Base-by-base conservation (phyloP, 179 eudicot species). In the Camellia oleifera region DNA sequence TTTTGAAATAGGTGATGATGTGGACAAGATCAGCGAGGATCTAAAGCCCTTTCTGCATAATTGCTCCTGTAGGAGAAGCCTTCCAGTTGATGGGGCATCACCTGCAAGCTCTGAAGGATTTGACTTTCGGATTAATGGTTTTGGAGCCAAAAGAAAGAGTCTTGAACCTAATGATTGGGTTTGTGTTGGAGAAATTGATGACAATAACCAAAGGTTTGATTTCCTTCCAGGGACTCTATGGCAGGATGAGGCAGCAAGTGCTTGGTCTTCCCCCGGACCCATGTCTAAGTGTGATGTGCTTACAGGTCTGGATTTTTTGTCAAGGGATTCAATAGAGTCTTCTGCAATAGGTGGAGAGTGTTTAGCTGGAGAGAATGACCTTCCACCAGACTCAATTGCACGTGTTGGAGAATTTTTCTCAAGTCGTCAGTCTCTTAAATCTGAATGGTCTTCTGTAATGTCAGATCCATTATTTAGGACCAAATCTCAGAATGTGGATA, bases 21-120 rank as follows among this genome's bases (percentile, higher is more conserved):
- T 44, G 58, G 81, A 75, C 72, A 76, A 20, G 69, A 79, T 71
- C 3, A 65, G 56, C 65, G 69, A 74, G 68, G 72, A 67, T 53
- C 62, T 54, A 15, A 75, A 66, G 74, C 83, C 88, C 69, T 71
- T 83, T 82, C 58, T 85, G 77, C 80, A 57, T 68, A 81, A 79
- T 79, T 88, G 89, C 84, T 85, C 85, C 63, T 69, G 74, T 70
- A 50, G 82, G 85, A 82, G 82, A 82, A 80, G 83, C 81, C 63
- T 69, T 81, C 65, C 63, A 77, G 62, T 10, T 81, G 82, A 72
- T 72, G 69, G 80, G 77, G 80, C 77, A 26, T 63, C 88, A n/a
- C 74, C 80, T 52, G 48, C 52, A 64, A 78, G 79, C 81, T 86
- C 81, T 64, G 84, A 78, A 65, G 69, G 67, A 74, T 67, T 82